Base-by-base conservation (phyloP, 73 alveolate species). In the Halteria grandinella region DNA sequence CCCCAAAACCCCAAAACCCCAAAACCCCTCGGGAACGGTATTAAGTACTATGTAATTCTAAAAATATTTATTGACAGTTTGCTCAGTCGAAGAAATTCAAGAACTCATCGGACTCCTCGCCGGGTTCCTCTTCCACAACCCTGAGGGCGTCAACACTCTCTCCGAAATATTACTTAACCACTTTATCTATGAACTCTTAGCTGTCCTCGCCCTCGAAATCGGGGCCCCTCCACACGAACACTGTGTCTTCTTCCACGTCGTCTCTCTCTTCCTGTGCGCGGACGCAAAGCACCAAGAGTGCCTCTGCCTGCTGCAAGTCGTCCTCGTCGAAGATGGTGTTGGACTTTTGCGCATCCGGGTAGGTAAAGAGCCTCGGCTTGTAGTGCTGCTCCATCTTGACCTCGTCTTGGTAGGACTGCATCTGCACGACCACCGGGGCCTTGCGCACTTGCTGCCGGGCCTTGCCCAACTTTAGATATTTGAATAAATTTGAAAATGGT, bases 241-340 rank as follows among this genome's bases (percentile, higher is more conserved):
- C 43, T 14, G 5, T n/a, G 53, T 79, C 49, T 36, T 51, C 80
- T 45, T 66, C 69, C 1, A 28, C 39, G 3, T 69, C 55, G 25
- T 69, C 85, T n/a, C n/a, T n/a, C n/a, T 43, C 63, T 4, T 62
- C 48, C 36, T 55, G 69, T 53, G 76, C 88, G 36, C 55, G 59
- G 0, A 87, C 75, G 40, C 95, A 87, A 11, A 87, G 69, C 55
- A 60, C 17, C 21, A 55, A 23, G n/a, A 87, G 37, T 10, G 28
- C 74, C 23, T 87, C 92, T n/a, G n/a, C n/a, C 23, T 82, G 88
- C 7, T 69, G 62, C 8, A 87, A 79, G 44, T 87, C 95, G 24
- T 82, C 92, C n/a, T 69, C 74, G 17, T 87, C 90, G 63, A 87
- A 73, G 12, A 82, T 89, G 2, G 88, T 70, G 6, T 21, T 4